Conservation (phyloP, 2,329 filamentous ascomycete genomes). For the Chrysoporthe cubensis region DNA sequence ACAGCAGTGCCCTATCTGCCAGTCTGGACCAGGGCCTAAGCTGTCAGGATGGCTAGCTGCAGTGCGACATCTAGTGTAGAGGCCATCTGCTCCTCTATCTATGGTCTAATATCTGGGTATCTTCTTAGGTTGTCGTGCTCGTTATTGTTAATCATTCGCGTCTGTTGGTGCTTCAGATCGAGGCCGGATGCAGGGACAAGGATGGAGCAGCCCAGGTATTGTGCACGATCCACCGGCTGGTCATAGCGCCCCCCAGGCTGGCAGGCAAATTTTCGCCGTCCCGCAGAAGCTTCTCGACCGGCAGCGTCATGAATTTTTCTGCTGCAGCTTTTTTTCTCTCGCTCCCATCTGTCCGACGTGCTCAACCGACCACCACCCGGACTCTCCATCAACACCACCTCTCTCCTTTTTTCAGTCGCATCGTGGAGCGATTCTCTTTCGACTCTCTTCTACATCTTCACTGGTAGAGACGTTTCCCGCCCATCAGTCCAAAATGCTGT, state of each 20-base stretch:
- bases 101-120: no score
- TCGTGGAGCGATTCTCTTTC: conserved; percentile 28
- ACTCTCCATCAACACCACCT: conserved; percentile 30
- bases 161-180: no score
- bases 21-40: no score
- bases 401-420: conserved; percentile 32
- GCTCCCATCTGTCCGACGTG: not conserved
- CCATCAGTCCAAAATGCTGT: conserved; percentile 65
- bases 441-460: conserved; percentile 39
- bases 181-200: conserved; percentile 1
- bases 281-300: conserved; percentile 24
- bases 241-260: not conserved
- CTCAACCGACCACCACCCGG: conserved; percentile 2
- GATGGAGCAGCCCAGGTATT: not conserved
- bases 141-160: no score
- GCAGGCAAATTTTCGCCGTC: conserved; percentile 25
- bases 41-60: no score
- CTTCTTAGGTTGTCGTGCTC: no score
- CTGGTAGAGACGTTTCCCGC: conserved; percentile 38
- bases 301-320: conserved; percentile 27
- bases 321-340: conserved; percentile 27
- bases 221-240: not conserved
- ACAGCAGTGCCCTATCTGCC: no score
- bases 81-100: no score
- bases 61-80: no score